A percentile compares a stretch with the other conserved stretches of the same genome.
phyloP scores from a whole-genome alignment of 208 protist genomes.

The Trypanosomatidae sp. region DNA sequence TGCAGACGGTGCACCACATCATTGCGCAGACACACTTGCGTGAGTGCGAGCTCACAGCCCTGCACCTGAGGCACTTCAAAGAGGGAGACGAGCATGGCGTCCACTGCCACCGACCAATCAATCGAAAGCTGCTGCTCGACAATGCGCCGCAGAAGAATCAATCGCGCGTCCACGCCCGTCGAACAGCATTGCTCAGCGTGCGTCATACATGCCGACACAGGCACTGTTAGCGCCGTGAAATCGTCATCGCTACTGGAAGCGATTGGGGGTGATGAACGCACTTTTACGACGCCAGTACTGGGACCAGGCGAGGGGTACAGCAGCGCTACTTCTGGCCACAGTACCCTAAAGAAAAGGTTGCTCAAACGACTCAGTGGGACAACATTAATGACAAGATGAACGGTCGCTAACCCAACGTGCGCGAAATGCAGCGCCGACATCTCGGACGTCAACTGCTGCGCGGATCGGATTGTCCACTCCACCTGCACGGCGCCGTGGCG shows the following conservation, averaged over 20 bases:
- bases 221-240: slow-evolving; percentile 19
- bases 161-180: slow-evolving; percentile 9
- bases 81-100: slow-evolving; percentile 18
- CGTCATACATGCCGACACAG: slow-evolving; percentile 2
- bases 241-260: background rate
- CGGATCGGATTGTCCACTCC: slow-evolving; percentile 19
- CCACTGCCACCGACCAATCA: slow-evolving; percentile 25
- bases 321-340: slow-evolving; percentile 13
- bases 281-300: background rate
- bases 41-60: slow-evolving; percentile 19
- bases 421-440: slow-evolving; percentile 16
- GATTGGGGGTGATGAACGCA: background rate
- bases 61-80: slow-evolving; percentile 22
- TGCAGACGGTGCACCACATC: slow-evolving; percentile 16
- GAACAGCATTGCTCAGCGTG: slow-evolving; percentile 21
- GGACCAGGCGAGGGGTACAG: background rate
- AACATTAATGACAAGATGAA: slow-evolving; percentile 18
- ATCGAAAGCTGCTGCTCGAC: slow-evolving; percentile 23
- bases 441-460: slow-evolving; percentile 11
- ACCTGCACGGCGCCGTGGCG: slow-evolving; percentile 12
- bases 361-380: slow-evolving; percentile 22
- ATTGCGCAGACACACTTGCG: slow-evolving; percentile 15
- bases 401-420: slow-evolving; percentile 3
- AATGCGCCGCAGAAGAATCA: slow-evolving; percentile 19
- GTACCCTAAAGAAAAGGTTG: slow-evolving; percentile 24